Conservation (phyloP, 495 filamentous ascomycete species). For the Aspergillus saccharolyticus region DNA sequence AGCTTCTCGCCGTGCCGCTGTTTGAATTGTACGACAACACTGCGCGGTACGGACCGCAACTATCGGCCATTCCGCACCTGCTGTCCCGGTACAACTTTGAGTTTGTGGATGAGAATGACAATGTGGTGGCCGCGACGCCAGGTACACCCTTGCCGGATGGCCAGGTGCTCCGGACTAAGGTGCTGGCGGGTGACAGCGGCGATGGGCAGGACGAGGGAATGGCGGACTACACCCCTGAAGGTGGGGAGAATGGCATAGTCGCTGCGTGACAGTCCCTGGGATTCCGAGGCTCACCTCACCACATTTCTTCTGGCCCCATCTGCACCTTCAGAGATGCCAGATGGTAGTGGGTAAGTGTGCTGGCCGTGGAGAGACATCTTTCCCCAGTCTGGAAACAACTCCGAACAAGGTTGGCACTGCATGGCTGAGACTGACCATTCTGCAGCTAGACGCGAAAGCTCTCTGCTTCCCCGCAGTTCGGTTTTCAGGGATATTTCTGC, state of each 20-base stretch:
- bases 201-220: slow-evolving; percentile 42
- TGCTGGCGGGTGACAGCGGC: slow-evolving; percentile 65
- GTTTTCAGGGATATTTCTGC: neutral
- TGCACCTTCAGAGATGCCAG: neutral
- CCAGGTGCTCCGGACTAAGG: slow-evolving; percentile 57
- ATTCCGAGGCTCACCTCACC: neutral
- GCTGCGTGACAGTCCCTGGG: neutral
- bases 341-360: neutral
- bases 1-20: slow-evolving; percentile 89
- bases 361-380: neutral
- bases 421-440: neutral
- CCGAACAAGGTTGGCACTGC: neutral
- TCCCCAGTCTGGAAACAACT: neutral
- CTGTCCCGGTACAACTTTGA: slow-evolving; percentile 95
- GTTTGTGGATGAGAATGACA: slow-evolving; percentile 91
- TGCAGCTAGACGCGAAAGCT: neutral
- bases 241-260: slow-evolving; percentile 19
- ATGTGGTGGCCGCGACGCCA: slow-evolving; percentile 82
- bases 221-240: slow-evolving; percentile 30
- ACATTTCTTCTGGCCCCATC: neutral
- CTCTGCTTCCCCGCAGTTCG: neutral
- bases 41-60: slow-evolving; percentile 86
- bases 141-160: slow-evolving; percentile 47
- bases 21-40: slow-evolving; percentile 99
- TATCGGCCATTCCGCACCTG: slow-evolving; percentile 91